These are phyloP conservation scores for Lachnellula occidentalis DNA, from an alignment of 2,329 filamentous ascomycete genomes.

Conservation along the genomic window DNA sequence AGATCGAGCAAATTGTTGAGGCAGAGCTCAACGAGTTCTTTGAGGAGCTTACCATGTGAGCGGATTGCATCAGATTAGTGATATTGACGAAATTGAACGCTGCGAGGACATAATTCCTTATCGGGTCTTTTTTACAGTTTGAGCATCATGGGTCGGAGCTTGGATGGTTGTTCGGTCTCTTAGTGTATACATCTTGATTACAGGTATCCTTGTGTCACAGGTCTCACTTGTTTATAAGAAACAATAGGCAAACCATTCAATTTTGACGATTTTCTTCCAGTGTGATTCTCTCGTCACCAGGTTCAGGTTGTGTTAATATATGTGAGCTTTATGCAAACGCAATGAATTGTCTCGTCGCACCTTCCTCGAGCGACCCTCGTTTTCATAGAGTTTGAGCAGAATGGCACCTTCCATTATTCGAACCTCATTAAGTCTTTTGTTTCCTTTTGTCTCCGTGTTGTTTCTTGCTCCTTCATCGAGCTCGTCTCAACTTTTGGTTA, in stretches of 20 bases:
- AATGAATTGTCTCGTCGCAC: conserved; percentile 8
- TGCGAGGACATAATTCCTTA: conserved; percentile 12
- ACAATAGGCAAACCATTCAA: conserved; percentile 19
- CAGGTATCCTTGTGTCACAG: conserved; percentile 24
- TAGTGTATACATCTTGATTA: conserved; percentile 29
- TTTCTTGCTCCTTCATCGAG: conserved; percentile 33
- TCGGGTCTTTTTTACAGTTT: conserved; percentile 22
- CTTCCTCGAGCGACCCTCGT: not conserved
- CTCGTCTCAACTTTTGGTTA: conserved; percentile 30
- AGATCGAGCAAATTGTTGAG: conserved; percentile 57
- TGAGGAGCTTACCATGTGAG: conserved; percentile 37
- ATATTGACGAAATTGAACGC: conserved; percentile 16
- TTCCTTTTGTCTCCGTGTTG: conserved; percentile 19
- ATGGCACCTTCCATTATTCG: not conserved
- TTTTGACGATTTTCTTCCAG: conserved; percentile 5
- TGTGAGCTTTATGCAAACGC: not conserved
- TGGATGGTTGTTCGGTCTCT: conserved; percentile 23
- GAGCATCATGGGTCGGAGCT: conserved; percentile 26
- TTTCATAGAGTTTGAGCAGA: not conserved
- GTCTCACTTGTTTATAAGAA: conserved; percentile 13
- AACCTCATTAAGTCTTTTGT: not conserved
- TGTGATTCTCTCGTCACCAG: not conserved
- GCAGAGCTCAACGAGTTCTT: conserved; percentile 57
- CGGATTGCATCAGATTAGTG: conserved; percentile 8
- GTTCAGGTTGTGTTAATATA: not conserved